phyloP scores from a whole-genome alignment of 176 grass and related monocot species.

The Pontederia paniculata region DNA sequence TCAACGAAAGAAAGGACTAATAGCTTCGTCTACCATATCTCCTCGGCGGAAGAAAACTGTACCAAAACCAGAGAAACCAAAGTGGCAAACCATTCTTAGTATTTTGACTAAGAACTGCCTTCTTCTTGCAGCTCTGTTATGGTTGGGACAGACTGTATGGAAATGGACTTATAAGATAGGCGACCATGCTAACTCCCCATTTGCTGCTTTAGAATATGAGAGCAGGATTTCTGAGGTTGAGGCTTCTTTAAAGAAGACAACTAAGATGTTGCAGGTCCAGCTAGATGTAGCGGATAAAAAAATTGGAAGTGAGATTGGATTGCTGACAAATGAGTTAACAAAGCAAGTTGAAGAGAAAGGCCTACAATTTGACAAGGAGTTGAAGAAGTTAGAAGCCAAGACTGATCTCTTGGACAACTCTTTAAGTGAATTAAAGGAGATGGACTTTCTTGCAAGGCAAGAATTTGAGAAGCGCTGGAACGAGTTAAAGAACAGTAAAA shows the following conservation, averaged over 20 bases:
- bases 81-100: slow-evolving; percentile 17
- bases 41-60: slow-evolving; percentile 9
- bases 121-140: slow-evolving; percentile 17
- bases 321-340: slow-evolving; percentile 24
- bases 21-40: not conserved
- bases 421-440: slow-evolving; percentile 34
- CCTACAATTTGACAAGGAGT: slow-evolving; percentile 24
- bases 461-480: slow-evolving; percentile 51
- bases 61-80: slow-evolving; percentile 1
- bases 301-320: slow-evolving; percentile 45
- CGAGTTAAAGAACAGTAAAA: slow-evolving; percentile 34
- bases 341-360: slow-evolving; percentile 47
- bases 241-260: slow-evolving; percentile 40
- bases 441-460: slow-evolving; percentile 36
- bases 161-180: not conserved
- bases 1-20: slow-evolving; percentile 7
- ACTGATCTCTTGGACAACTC: slow-evolving; percentile 36
- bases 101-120: slow-evolving; percentile 10
- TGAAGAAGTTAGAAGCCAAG: slow-evolving; percentile 32
- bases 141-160: slow-evolving; percentile 13
- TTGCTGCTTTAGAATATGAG: slow-evolving; percentile 15
- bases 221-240: slow-evolving; percentile 47
- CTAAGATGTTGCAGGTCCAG: slow-evolving; percentile 63
- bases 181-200: not conserved
- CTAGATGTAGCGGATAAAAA: slow-evolving; percentile 74